These are phyloP conservation scores for Kodamaea fukazawae DNA, from an alignment of 805 yeast species.

Conservation along the genomic window DNA sequence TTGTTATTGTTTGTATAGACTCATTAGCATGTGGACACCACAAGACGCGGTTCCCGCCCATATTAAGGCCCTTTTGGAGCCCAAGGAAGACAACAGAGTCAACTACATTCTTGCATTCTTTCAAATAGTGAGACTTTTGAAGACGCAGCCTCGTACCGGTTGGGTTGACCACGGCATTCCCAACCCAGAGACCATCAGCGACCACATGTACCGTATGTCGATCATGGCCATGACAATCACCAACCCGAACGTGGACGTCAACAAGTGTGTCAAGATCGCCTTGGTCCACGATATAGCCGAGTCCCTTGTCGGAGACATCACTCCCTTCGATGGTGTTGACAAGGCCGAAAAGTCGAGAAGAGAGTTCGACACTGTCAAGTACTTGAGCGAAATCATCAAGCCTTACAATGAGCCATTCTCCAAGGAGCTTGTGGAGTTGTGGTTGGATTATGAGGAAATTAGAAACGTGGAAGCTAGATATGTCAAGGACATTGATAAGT, in stretches of 20 bases:
- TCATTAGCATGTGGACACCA: constrained; percentile 46
- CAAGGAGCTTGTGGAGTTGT: constrained; percentile 60
- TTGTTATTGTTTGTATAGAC: no score
- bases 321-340: constrained; percentile 66
- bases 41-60: constrained; percentile 51
- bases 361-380: constrained; percentile 70
- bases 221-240: constrained; percentile 71
- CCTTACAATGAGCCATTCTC: constrained; percentile 68
- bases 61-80: constrained; percentile 35
- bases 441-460: constrained; percentile 89
- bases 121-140: constrained; percentile 68
- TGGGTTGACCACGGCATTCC: constrained; percentile 73
- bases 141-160: constrained; percentile 85
- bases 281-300: constrained; percentile 94
- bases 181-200: constrained; percentile 73
- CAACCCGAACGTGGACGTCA: constrained; percentile 50
- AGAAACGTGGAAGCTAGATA: constrained; percentile 79
- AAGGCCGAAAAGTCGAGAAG: constrained; percentile 83
- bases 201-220: constrained; percentile 95
- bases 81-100: constrained; percentile 20
- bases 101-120: constrained; percentile 57
- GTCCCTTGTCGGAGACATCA: constrained; percentile 89
- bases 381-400: constrained; percentile 55
- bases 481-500: constrained; percentile 93
- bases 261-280: constrained; percentile 79